Evolutionary conservation across 2,329 filamentous ascomycete species (phyloP).

Genomic region (Fonsecaea erecta): DNA sequence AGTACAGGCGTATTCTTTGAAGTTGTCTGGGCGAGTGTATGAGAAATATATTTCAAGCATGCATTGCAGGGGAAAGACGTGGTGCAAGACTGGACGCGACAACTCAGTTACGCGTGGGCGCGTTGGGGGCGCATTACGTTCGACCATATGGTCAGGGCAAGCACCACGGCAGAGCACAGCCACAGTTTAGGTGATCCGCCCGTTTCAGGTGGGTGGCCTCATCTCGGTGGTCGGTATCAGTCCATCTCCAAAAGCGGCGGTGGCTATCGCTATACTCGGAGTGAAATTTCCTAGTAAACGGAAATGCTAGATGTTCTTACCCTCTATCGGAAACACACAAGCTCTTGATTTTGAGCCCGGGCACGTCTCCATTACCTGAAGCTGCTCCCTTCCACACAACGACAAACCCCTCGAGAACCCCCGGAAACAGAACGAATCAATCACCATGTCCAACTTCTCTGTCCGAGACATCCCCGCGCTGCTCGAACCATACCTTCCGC

Average conservation of each 20-base stretch:
- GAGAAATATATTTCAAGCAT: background rate
- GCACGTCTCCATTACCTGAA: background rate
- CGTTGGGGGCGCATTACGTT: background rate
- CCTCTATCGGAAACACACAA: background rate
- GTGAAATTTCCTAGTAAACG: too few relatives aligned
- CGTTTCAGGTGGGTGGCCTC: too few relatives aligned
- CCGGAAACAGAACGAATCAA: background rate
- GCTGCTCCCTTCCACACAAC: background rate
- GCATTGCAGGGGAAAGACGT: background rate
- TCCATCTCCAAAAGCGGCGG: too few relatives aligned
- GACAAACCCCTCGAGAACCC: background rate
- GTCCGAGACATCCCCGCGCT: conserved; percentile 7
- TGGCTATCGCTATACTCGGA: too few relatives aligned
- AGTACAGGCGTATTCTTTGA: background rate
- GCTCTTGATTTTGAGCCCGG: background rate
- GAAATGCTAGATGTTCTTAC: too few relatives aligned
- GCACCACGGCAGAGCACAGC: background rate
- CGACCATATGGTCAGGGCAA: background rate
- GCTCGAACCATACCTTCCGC: conserved; percentile 7
- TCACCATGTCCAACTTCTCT: conserved; percentile 4
- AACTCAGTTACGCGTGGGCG: background rate
- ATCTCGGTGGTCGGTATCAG: too few relatives aligned
- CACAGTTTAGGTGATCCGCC: too few relatives aligned
- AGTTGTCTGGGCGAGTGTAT: background rate
- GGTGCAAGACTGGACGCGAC: background rate